These are phyloP conservation scores for Neophaeococcomyces mojaviensis DNA, from an alignment of 2,329 filamentous ascomycete species.

Conservation along the genomic window DNA sequence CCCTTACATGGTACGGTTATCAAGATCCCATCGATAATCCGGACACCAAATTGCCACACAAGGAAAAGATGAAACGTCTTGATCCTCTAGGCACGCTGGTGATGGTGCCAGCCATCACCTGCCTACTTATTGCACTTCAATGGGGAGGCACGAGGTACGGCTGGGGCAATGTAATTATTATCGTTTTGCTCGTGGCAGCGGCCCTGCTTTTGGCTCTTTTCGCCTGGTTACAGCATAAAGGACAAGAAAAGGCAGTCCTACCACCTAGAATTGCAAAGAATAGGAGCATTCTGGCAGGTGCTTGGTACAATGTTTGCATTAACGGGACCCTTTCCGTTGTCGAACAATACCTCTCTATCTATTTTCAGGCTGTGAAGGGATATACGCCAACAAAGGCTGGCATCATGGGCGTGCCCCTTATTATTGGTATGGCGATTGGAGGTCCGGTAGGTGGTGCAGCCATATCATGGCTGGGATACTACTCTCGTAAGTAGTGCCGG, in stretches of 20 bases:
- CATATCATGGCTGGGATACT: conserved; percentile 10
- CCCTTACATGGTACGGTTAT: conserved; percentile 24
- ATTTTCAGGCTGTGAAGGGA: conserved; percentile 25
- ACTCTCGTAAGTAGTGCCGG: conserved; percentile 4
- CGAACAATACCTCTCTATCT: conserved; percentile 15
- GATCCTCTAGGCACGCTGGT: conserved; percentile 29
- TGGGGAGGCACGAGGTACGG: conserved; percentile 35
- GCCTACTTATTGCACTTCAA: conserved; percentile 41
- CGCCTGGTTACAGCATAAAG: conserved; percentile 36
- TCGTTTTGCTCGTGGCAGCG: conserved; percentile 42
- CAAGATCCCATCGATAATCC: conserved; percentile 13
- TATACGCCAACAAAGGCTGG: conserved; percentile 10
- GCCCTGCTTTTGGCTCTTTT: conserved; percentile 35
- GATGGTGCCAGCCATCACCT: conserved; percentile 30
- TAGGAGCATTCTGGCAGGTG: conserved; percentile 29
- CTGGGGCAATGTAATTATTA: conserved; percentile 35
- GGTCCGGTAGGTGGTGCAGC: neutral
- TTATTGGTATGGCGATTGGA: conserved; percentile 9
- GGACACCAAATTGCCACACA: neutral
- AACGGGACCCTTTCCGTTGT: conserved; percentile 18
- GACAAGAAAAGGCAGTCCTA: conserved; percentile 41
- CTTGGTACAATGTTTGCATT: conserved; percentile 28
- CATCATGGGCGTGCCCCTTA: conserved; percentile 10
- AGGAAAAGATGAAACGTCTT: conserved; percentile 25
- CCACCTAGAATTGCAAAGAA: conserved; percentile 42